Evolutionary conservation across 1,284 basidiomycete species (phyloP).

Genomic region (Apiotrichum siamense): DNA sequence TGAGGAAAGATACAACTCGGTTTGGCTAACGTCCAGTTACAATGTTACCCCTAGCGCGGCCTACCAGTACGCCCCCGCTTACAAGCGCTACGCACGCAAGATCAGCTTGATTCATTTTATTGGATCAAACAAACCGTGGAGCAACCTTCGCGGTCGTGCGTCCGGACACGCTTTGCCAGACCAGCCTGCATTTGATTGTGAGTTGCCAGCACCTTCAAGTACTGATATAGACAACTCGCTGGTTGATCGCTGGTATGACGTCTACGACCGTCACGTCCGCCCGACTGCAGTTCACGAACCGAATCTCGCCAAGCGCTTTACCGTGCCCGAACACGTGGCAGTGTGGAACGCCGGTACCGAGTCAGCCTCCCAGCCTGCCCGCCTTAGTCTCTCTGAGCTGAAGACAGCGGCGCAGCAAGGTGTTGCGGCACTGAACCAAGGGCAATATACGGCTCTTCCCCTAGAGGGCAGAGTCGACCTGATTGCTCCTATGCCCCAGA

Average conservation of each 20-base stretch:
- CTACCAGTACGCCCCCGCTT: conserved; percentile 96
- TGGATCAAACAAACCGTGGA: conserved; percentile 90
- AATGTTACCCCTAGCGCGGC: conserved; percentile 97
- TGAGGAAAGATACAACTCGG: conserved; percentile 17
- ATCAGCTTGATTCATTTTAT: conserved; percentile 93
- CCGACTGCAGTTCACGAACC: conserved; percentile 42
- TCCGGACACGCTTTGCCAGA: conserved; percentile 46
- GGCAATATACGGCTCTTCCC: conserved; percentile 71
- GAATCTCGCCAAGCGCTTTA: conserved; percentile 53
- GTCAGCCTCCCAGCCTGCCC: conserved; percentile 24
- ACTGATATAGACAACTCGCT: conserved; percentile 51
- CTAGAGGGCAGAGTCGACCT: conserved; percentile 78
- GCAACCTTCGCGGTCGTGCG: conserved; percentile 60
- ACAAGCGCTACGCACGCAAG: conserved; percentile 79
- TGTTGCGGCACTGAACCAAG: conserved; percentile 52
- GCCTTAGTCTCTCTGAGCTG: conserved; percentile 62
- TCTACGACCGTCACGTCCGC: conserved; percentile 83
- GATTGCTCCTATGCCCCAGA: conserved; percentile 51
- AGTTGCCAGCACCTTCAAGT: conserved; percentile 7
- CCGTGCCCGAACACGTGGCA: conserved; percentile 62
- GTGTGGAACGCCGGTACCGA: conserved; percentile 58
- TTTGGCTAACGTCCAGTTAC: conserved; percentile 51
- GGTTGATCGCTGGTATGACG: conserved; percentile 80
- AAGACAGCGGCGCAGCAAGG: conserved; percentile 62
- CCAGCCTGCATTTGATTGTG: conserved; percentile 41